Evolutionary conservation across 1,284 basidiomycete species (phyloP).

Genomic region (Tilletia horrida): DNA sequence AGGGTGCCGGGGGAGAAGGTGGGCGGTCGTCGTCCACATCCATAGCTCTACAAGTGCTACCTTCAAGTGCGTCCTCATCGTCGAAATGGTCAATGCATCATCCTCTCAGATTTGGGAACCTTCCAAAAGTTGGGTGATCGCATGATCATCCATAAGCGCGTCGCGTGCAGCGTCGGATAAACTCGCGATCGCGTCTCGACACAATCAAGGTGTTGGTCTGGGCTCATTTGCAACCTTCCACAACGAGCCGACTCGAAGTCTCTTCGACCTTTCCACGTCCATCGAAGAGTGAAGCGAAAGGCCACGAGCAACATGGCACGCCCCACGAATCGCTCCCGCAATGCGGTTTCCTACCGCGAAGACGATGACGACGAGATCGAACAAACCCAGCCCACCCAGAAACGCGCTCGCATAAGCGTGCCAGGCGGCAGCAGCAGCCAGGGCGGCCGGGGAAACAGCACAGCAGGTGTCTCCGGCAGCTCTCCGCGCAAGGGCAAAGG

Average conservation of each 20-base stretch:
- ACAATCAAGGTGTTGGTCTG: constrained; percentile 7
- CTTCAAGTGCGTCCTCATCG: too few species aligned
- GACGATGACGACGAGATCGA: constrained; percentile 12
- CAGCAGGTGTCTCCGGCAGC: not conserved
- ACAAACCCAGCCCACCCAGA: constrained; percentile 10
- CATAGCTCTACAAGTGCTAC: not conserved
- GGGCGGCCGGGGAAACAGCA: not conserved
- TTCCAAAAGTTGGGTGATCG: too few species aligned
- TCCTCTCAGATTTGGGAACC: too few species aligned
- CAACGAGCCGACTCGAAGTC: too few species aligned
- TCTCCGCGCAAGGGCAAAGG: not conserved
- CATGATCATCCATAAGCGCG: not conserved
- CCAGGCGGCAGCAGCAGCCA: not conserved
- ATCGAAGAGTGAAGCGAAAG: not conserved
- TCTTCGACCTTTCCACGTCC: not conserved
- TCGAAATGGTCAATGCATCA: too few species aligned
- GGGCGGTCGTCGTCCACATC: constrained; percentile 2
- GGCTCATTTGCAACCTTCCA: too few species aligned
- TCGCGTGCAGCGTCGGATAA: not conserved
- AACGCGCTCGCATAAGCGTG: not conserved
- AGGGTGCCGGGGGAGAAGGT: constrained; percentile 1
- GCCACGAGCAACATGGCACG: not conserved
- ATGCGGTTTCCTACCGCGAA: not conserved
- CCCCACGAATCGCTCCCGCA: not conserved
- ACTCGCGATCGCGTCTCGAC: not conserved